Base-by-base conservation (phyloP, 2,329 filamentous ascomycete genomes). In the Didymella exigua region DNA sequence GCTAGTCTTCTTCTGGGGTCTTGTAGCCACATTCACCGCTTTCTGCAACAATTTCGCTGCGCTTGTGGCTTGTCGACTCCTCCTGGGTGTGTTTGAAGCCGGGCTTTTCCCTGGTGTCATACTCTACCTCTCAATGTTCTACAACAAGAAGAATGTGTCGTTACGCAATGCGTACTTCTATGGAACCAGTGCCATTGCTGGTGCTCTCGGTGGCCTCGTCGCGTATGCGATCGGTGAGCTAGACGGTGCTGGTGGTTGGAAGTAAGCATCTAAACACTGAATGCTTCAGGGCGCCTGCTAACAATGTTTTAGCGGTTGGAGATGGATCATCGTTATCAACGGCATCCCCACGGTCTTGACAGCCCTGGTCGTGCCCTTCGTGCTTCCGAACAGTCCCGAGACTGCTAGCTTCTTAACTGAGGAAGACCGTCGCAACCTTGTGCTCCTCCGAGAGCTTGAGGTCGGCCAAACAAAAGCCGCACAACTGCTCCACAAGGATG, bases 151-250 rank as follows among this genome's bases (percentile, higher is more conserved):
- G n/a, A 64, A 84, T 80, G 69, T 81, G 75, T 76, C 82, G 7
- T 78, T 82, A 50, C 76, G 82, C 29, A 61, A 67, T 4, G 81
- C 81, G 1, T 80, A 82, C 50, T 83, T 83, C 66, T 79, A 82
- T n/a, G 81, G 78, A 3, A 77, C 81, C 4, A 78, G 80, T 2
- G 80, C 78, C 26, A 77, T 84, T 49, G 78, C 82, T 3, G 82
- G 82, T 4, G 82, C 81, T 6, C 81, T 85, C 31, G 82, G 82
- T 5, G 69, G 68, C 9, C 61, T 72, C 3, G 62, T 71, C 2
- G 67, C 69, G 0, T 71, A 69, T 8, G 67, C 58, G 2, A 69
- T 70, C 11, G 62, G 64, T n/a, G 58, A 67, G 18, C 38, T 71
- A 34, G 59, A 71, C 11, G 61, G 63, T 9, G 46, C 59, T 3